These are phyloP conservation scores for Beauveria scarabaeidicola DNA, from an alignment of 2,329 filamentous ascomycete species.

Conservation along the genomic window DNA sequence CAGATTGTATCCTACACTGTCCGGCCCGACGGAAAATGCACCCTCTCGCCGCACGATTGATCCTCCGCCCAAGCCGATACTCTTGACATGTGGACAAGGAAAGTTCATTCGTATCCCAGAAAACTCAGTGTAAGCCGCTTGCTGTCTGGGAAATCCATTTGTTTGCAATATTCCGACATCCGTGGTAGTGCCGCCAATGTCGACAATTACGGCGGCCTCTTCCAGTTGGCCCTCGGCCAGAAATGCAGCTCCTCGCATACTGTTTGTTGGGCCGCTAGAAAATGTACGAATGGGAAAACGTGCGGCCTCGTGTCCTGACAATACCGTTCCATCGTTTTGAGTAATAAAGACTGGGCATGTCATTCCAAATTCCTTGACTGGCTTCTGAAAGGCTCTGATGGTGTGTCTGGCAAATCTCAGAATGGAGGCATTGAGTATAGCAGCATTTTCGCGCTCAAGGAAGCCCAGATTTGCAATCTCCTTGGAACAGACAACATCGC, in stretches of 20 bases:
- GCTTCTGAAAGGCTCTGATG: constrained; percentile 45
- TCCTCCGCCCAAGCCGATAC: constrained; percentile 51
- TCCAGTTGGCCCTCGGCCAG: constrained; percentile 32
- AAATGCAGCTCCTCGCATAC: constrained; percentile 54
- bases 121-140: constrained; percentile 53
- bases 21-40: constrained; percentile 44
- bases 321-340: constrained; percentile 55
- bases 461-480: constrained; percentile 47
- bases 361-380: constrained; percentile 41
- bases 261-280: constrained; percentile 55
- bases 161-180: constrained; percentile 53
- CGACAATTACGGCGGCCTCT: constrained; percentile 49
- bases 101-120: constrained; percentile 57
- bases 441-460: constrained; percentile 56
- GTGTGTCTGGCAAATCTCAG: constrained; percentile 48
- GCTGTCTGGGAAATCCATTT: constrained; percentile 55
- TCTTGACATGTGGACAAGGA: constrained; percentile 48
- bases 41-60: constrained; percentile 40
- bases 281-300: constrained; percentile 53
- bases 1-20: constrained; percentile 53
- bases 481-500: constrained; percentile 41
- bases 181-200: constrained; percentile 59
- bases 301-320: constrained; percentile 44
- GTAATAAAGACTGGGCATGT: constrained; percentile 51
- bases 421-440: constrained; percentile 56